phyloP scores from a whole-genome alignment of 1,284 basidiomycete genomes.

The Heterobasidion occidentale region DNA sequence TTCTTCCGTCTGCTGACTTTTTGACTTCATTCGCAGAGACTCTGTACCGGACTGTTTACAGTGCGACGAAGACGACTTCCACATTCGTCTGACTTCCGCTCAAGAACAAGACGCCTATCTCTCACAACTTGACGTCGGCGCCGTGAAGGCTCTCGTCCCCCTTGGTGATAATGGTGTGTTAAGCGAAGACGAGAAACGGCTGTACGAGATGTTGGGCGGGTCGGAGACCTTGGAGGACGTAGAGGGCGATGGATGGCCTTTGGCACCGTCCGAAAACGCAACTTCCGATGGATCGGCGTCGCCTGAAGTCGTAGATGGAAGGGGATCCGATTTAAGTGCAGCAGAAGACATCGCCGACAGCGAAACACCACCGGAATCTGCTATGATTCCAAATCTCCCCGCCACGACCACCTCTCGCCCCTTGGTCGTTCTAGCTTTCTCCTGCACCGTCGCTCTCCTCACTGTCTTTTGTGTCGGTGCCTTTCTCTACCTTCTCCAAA shows the following conservation, averaged over 20 bases:
- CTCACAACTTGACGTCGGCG: constrained; percentile 20
- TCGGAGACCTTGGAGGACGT: constrained; percentile 20
- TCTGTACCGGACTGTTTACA: constrained; percentile 8
- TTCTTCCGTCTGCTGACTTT: neutral
- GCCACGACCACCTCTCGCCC: constrained; percentile 5
- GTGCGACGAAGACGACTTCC: constrained; percentile 13
- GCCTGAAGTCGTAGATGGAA: neutral
- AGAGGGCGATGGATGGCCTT: constrained; percentile 14
- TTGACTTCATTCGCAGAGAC: neutral
- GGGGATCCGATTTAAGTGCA: neutral
- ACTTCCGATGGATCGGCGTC: constrained; percentile 2
- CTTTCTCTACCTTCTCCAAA: constrained; percentile 18
- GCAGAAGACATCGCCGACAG: neutral
- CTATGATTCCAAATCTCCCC: neutral
- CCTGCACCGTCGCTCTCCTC: constrained; percentile 29
- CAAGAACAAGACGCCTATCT: constrained; percentile 25
- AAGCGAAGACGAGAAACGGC: constrained; percentile 24
- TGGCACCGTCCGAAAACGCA: constrained; percentile 1
- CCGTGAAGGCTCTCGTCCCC: constrained; percentile 26
- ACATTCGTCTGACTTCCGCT: constrained; percentile 22
- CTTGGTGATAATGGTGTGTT: constrained; percentile 18
- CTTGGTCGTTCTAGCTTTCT: constrained; percentile 27
- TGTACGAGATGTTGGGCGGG: constrained; percentile 21
- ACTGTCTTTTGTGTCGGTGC: constrained; percentile 26
- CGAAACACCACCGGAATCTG: neutral